Base-by-base conservation (phyloP, 768 basidiomycete genomes). In the Leucosporidium yakuticum region DNA sequence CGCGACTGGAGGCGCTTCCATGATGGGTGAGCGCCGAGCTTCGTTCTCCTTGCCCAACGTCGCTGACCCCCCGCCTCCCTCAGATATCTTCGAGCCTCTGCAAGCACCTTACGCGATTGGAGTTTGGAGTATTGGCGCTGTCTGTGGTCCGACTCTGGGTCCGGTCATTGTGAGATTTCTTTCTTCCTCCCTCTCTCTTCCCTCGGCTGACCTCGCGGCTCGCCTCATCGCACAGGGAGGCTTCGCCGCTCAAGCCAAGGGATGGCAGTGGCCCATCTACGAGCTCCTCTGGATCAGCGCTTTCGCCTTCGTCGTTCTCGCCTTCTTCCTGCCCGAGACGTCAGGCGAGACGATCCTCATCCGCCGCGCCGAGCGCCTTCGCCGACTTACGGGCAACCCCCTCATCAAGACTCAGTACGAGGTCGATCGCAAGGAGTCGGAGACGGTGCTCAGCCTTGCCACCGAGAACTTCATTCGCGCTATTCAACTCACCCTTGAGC, bases 271-370 rank as follows among this genome's bases (percentile, higher is more conserved):
- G 79, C 75, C 78, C 3, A 73, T 80, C 71, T 60, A 61, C 58
- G 67, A 74, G 59, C 77, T 81, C 63, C 69, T 77, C 29, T 79
- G 77, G 78, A 66, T 81, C 34, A 66, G 69, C 39, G 77, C 74
- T 19, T 65, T 71, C 57, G 68, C 72, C 32, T 57, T 78, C 61
- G 31, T 77, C 66, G 47, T 79, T 49, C 73, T 79, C 49, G 68
- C 73, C 70, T 75, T 80, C 65, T 36, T 71, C 44, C 63, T 80
- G 2, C 79, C 79, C 21, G 80, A 81, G 72, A 80, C 79, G 4
- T 74, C 75, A 19, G 73, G 76, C 25, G 53, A 65, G 20, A 81
- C 76, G 27, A 78, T 81, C 70, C 77, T 81, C 48, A 67, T 75
- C 54, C 74, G 77, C 9, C 79, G 80, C 27, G 80, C 80, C 21